Evolutionary conservation across 441 rosid species (phyloP).

Genomic region (Erodium trifolium): DNA sequence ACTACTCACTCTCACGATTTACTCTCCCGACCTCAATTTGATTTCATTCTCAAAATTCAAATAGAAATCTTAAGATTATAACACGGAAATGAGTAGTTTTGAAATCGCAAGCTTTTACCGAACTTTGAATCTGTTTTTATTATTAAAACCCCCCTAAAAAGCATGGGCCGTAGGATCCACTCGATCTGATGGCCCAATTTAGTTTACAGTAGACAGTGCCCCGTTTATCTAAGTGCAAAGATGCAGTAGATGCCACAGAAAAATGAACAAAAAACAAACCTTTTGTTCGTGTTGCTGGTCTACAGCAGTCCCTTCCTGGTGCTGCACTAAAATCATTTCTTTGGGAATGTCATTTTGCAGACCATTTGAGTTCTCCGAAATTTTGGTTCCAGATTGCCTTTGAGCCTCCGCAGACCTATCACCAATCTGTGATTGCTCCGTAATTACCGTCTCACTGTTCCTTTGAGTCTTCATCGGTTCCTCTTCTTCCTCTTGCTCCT

Average conservation of each 20-base stretch:
- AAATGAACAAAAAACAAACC: conserved; percentile 30
- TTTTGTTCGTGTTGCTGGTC: conserved; percentile 38
- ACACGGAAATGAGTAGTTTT: too few species aligned
- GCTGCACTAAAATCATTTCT: conserved; percentile 25
- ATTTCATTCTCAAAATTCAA: too few species aligned
- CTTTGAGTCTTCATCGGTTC: conserved; percentile 31
- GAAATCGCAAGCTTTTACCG: too few species aligned
- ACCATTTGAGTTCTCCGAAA: conserved; percentile 27
- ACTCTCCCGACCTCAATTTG: too few species aligned
- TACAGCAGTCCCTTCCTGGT: conserved; percentile 38
- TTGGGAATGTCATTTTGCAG: conserved; percentile 29
- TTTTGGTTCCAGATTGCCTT: conserved; percentile 35
- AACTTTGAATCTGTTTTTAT: too few species aligned
- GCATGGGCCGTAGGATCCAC: too few species aligned
- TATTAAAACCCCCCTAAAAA: too few species aligned
- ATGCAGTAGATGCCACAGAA: background rate
- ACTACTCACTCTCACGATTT: too few species aligned
- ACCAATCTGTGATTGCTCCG: conserved; percentile 31
- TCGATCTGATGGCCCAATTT: too few species aligned
- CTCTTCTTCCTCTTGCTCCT: conserved; percentile 35
- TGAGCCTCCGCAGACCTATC: conserved; percentile 31
- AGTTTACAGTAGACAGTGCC: too few species aligned
- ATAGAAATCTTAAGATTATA: too few species aligned
- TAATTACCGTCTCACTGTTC: conserved; percentile 29
- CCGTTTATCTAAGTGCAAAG: too few species aligned